phyloP scores from a whole-genome alignment of 1,139 yeast genomes.

The Protomyces inundatus region DNA sequence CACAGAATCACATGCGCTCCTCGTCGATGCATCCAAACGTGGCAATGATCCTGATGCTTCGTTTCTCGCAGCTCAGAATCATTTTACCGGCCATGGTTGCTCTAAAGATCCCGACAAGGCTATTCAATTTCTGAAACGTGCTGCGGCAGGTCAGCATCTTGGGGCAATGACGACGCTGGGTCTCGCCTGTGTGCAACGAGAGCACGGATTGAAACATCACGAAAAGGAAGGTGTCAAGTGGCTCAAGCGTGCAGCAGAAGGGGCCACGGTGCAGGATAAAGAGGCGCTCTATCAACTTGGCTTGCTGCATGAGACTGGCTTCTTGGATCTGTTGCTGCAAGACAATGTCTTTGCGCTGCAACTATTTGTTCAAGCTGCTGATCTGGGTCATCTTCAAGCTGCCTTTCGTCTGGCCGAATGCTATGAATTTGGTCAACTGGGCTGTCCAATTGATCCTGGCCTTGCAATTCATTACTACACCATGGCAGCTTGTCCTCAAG shows the following conservation, averaged over 20 bases:
- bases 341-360: conserved; percentile 82
- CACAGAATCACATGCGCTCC: neutral
- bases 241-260: conserved; percentile 80
- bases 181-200: conserved; percentile 71
- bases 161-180: conserved; percentile 95
- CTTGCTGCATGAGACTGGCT: conserved; percentile 75
- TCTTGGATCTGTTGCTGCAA: conserved; percentile 42
- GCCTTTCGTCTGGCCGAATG: conserved; percentile 74
- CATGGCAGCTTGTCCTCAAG: conserved; percentile 59
- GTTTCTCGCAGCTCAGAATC: neutral
- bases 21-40: neutral
- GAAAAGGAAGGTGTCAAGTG: conserved; percentile 80
- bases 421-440: conserved; percentile 69
- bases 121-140: conserved; percentile 73
- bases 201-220: conserved; percentile 73
- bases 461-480: conserved; percentile 89
- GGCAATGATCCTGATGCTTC: neutral
- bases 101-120: conserved; percentile 92
- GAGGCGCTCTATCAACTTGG: conserved; percentile 94
- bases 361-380: conserved; percentile 82
- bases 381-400: conserved; percentile 76
- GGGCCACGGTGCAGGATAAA: conserved; percentile 76
- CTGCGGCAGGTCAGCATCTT: conserved; percentile 87
- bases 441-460: conserved; percentile 75
- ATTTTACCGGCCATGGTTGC: conserved; percentile 36